phyloP scores from a whole-genome alignment of 2,329 filamentous ascomycete species.

The Fusarium brachygibbosum region DNA sequence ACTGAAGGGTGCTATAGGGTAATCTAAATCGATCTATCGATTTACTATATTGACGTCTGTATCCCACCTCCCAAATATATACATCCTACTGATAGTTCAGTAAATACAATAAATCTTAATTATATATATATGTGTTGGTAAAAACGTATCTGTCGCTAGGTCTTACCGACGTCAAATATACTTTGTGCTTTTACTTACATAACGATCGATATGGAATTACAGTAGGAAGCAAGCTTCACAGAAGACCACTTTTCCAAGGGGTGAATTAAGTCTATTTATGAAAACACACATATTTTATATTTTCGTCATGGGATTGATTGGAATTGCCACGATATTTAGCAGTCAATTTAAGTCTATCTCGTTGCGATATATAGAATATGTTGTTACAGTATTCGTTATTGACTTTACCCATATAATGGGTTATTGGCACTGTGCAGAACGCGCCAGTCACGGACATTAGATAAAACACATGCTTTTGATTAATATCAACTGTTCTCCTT shows the following conservation, averaged over 20 bases:
- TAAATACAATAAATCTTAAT: not conserved
- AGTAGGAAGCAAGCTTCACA: too few relatives aligned
- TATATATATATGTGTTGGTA: not conserved
- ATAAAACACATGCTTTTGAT: constrained; percentile 19
- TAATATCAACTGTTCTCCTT: not conserved
- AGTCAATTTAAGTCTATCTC: not conserved
- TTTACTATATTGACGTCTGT: not conserved
- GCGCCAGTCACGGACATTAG: constrained; percentile 5
- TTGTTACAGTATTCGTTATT: not conserved
- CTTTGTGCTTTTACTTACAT: too few relatives aligned
- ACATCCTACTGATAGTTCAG: not conserved
- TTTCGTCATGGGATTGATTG: too few relatives aligned
- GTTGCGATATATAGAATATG: not conserved
- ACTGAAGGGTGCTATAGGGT: not conserved
- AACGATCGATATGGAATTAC: too few relatives aligned
- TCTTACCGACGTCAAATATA: too few relatives aligned
- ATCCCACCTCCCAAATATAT: not conserved
- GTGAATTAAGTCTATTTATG: too few relatives aligned
- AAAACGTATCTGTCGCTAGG: too few relatives aligned
- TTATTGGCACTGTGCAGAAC: constrained; percentile 11
- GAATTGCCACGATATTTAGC: too few relatives aligned
- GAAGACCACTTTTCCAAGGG: too few relatives aligned
- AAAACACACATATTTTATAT: too few relatives aligned
- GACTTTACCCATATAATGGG: too few relatives aligned
- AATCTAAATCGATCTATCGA: not conserved